These are phyloP conservation scores for Calycina herbarum DNA, from an alignment of 2,329 filamentous ascomycete genomes.

Conservation along the genomic window DNA sequence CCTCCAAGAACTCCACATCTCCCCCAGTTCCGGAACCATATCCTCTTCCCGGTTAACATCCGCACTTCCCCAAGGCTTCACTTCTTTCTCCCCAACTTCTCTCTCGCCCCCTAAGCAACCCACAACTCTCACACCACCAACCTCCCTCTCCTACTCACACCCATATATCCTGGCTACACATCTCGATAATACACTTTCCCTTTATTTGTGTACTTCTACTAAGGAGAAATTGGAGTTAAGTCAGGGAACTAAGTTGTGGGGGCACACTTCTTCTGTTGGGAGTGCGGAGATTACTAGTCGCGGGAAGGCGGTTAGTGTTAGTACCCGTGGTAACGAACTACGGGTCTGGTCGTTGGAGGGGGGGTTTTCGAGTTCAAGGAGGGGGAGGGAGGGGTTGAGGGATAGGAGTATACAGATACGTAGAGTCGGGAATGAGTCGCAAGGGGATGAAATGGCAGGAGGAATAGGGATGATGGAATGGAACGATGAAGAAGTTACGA, in stretches of 20 bases:
- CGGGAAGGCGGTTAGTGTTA: slow-evolving; percentile 70
- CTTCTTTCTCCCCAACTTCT: slow-evolving; percentile 29
- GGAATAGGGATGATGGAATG: neutral
- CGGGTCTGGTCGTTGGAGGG: slow-evolving; percentile 72
- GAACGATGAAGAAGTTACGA: slow-evolving; percentile 10
- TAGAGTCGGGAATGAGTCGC: neutral
- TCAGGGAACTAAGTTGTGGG: slow-evolving; percentile 67
- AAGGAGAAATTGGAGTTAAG: slow-evolving; percentile 50
- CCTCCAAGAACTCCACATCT: slow-evolving; percentile 81
- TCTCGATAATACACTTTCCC: slow-evolving; percentile 69
- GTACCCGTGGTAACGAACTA: slow-evolving; percentile 56
- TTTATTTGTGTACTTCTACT: slow-evolving; percentile 67
- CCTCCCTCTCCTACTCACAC: slow-evolving; percentile 50
- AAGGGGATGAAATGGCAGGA: neutral
- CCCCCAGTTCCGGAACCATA: slow-evolving; percentile 35
- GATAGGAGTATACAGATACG: slow-evolving; percentile 49
- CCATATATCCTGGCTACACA: slow-evolving; percentile 70
- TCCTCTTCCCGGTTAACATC: slow-evolving; percentile 50
- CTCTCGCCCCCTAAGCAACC: slow-evolving; percentile 39
- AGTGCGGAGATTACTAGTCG: slow-evolving; percentile 66
- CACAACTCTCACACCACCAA: slow-evolving; percentile 24
- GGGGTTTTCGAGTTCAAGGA: slow-evolving; percentile 40
- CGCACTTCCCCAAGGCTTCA: slow-evolving; percentile 49
- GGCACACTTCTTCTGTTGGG: slow-evolving; percentile 69
- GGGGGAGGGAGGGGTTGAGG: slow-evolving; percentile 35